Conservation (phyloP, 768 basidiomycete species). For the Rhizopogon vinicolor region DNA sequence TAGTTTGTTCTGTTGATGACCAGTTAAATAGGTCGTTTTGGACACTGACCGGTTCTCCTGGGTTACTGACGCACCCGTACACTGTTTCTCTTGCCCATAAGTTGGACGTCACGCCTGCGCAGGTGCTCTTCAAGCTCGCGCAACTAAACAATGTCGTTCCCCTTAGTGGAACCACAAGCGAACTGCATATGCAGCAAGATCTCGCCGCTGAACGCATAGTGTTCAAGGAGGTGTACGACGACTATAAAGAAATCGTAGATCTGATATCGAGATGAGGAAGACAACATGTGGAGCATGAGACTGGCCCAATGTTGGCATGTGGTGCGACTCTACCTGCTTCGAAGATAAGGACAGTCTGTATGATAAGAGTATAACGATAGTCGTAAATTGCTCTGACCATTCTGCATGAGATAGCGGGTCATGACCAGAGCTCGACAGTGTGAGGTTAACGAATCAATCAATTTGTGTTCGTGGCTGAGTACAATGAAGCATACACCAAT, state of each 20-base stretch:
- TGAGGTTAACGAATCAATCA: neutral
- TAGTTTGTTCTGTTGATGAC: neutral
- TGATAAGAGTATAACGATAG: neutral
- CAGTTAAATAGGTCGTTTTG: constrained; percentile 69
- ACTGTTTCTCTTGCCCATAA: constrained; percentile 40
- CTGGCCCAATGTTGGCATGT: too few relatives aligned
- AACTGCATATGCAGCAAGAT: constrained; percentile 65
- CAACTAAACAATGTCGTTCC: constrained; percentile 66
- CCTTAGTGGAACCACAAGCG: constrained; percentile 68
- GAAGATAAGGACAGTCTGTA: neutral
- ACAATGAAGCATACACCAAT: too few relatives aligned
- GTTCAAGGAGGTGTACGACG: constrained; percentile 23
- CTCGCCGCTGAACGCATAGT: constrained; percentile 39
- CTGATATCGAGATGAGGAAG: constrained; percentile 25
- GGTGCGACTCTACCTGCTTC: neutral
- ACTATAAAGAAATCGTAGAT: constrained; percentile 18
- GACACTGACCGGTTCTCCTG: constrained; percentile 79
- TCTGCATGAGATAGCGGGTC: neutral
- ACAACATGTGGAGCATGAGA: neutral
- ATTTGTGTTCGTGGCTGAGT: neutral
- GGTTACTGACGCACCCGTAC: constrained; percentile 46
- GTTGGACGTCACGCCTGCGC: constrained; percentile 53
- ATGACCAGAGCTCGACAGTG: neutral
- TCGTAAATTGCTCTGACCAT: neutral
- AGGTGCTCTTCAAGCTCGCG: constrained; percentile 65